phyloP scores from a whole-genome alignment of 2,329 filamentous ascomycete genomes.

The Phaeosphaeria sp. region DNA sequence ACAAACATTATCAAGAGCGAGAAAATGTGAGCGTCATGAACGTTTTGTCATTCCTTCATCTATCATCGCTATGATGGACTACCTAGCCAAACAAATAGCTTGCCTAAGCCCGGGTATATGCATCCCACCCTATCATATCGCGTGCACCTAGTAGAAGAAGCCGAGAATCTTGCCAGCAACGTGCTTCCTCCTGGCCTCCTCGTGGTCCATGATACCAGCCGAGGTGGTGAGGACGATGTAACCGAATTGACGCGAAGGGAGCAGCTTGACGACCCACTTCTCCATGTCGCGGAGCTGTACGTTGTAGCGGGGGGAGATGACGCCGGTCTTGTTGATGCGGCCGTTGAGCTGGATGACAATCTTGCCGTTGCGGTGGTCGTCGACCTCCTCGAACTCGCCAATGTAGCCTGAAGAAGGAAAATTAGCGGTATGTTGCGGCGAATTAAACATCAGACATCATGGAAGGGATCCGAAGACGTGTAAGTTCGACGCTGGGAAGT shows the following conservation, averaged over 20 bases:
- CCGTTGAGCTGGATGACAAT: conserved; percentile 99
- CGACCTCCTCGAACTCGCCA: conserved; percentile 99
- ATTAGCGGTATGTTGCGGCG: conserved; percentile 86
- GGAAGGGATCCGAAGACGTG: conserved; percentile 81
- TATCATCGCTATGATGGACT: conserved; percentile 36
- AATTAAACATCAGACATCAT: conserved; percentile 94
- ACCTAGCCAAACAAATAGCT: conserved; percentile 33
- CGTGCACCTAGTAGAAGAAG: conserved; percentile 87
- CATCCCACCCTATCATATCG: conserved; percentile 30
- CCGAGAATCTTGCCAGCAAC: conserved; percentile 99
- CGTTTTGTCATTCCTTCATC: conserved; percentile 42
- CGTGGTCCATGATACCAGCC: conserved; percentile 99
- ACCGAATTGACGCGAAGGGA: conserved; percentile 99
- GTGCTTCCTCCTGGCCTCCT: conserved; percentile 99
- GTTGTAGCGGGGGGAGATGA: conserved; percentile 99
- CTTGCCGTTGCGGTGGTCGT: conserved; percentile 99
- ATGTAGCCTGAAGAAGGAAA: conserved; percentile 78
- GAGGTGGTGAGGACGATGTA: conserved; percentile 99
- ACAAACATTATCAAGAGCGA: too few species aligned
- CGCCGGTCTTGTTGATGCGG: conserved; percentile 98
- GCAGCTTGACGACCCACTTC: conserved; percentile 99
- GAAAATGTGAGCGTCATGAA: conserved; percentile 19
- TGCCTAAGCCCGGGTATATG: conserved; percentile 40
- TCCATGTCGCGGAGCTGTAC: conserved; percentile 96
- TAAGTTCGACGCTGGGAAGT: conserved; percentile 82